Evolutionary conservation across 2,329 filamentous ascomycete species (phyloP).

Genomic region (Dactylellina parvicollis): DNA sequence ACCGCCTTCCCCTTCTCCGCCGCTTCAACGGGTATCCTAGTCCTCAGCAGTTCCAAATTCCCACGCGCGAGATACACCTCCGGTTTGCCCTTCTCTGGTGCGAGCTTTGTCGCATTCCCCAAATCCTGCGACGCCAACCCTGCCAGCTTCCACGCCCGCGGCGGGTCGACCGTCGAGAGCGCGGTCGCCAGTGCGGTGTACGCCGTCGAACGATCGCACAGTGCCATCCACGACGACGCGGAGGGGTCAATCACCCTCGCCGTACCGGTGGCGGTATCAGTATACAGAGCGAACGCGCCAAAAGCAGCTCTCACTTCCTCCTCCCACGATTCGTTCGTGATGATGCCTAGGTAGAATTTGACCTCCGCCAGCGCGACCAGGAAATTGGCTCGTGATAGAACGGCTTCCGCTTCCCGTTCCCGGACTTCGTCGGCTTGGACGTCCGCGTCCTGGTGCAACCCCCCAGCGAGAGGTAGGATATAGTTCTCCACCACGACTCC

Average conservation of each 20-base stretch:
- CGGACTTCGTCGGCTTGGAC: conserved; percentile 2
- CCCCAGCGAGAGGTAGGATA: conserved; percentile 23
- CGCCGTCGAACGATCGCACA: conserved; percentile 50
- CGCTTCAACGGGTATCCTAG: conserved; percentile 43
- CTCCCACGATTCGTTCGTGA: conserved; percentile 11
- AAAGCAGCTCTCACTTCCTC: conserved; percentile 34
- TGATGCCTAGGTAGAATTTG: conserved; percentile 6
- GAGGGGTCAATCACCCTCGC: conserved; percentile 15
- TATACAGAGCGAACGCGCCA: background rate
- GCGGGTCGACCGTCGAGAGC: background rate
- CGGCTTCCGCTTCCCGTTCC: conserved; percentile 29
- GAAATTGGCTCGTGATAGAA: conserved; percentile 25
- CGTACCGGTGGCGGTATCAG: background rate
- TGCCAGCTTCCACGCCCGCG: conserved; percentile 54
- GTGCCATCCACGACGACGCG: conserved; percentile 37
- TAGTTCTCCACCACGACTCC: conserved; percentile 11
- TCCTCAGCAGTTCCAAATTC: conserved; percentile 56
- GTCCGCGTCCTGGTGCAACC: background rate
- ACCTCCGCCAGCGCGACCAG: conserved; percentile 17
- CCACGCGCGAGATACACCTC: conserved; percentile 56
- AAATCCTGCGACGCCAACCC: conserved; percentile 50
- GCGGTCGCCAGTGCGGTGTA: conserved; percentile 23
- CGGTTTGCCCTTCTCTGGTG: conserved; percentile 49
- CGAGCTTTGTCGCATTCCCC: conserved; percentile 52
- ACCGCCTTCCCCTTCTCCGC: conserved; percentile 41